Evolutionary conservation across 2,329 filamentous ascomycete species (phyloP), one percentile per base, ranked within the genome.

Genomic region (Rugonectria rugulosa): DNA sequence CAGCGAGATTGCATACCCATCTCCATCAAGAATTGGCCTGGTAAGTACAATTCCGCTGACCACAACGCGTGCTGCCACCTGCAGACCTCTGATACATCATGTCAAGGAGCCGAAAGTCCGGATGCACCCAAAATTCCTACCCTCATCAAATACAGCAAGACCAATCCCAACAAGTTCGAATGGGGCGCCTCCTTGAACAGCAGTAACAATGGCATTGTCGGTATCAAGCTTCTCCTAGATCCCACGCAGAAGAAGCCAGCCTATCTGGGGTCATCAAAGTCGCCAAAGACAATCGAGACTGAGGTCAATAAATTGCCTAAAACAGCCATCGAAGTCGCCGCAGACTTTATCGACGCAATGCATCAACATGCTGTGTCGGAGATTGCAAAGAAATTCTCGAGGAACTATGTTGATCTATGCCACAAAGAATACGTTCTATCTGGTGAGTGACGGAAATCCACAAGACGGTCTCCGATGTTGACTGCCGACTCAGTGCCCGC

Each of bases 221-320:
- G 56, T 2, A 49, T 67, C 1, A 67, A 67, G 11, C 49, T 65
- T 1, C 26, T 67, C 0, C 38, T 67, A 1, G 63, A 67, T 20
- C 56, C 54, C 0, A 36, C 44, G 6, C 63, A 63, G n/a, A 36
- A 36, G 14, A 38, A 37, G 10, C 62, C 60, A 6, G 10, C 29
- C 2, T 61, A 65, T 23, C 40, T 65, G 5, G 52, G 54, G 2
- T 24, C 14, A n/a, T n/a, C n/a, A n/a, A n/a, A n/a, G n/a, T n/a
- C n/a, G n/a, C n/a, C n/a, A 2, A 42, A 19, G 3, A 57, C 42
- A 5, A 11, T 41, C 14, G 45, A 57, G 10, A 43, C 19, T 9
- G 36, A 57, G 9, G 6, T 55, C 1, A 56, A 32, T 8, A 14
- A 8, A 8, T 43, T 67, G 5, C 62, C 63, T 1, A 67, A 66